These are phyloP conservation scores for Hygrocybe punicea DNA, from an alignment of 768 basidiomycete species.

Conservation along the genomic window DNA sequence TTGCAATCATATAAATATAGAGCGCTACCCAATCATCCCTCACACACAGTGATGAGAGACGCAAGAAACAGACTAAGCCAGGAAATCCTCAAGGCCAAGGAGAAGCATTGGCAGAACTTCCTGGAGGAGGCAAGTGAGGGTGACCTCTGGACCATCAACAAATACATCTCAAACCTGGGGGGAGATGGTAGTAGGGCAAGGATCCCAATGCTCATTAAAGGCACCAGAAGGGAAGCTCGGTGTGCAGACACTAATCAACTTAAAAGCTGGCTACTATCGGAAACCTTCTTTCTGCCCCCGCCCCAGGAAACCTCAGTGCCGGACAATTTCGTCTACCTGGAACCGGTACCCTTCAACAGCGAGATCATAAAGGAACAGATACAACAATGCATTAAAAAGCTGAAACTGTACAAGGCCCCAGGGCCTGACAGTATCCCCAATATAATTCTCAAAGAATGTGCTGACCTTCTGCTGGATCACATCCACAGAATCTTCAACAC, in stretches of 20 bases:
- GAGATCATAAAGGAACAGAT: neutral
- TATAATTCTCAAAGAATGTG: no score
- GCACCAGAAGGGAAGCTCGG: neutral
- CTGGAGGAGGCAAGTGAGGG: conserved; percentile 9
- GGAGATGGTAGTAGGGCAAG: neutral
- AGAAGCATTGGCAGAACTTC: conserved; percentile 16
- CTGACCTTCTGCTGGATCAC: no score
- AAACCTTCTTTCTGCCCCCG: conserved; percentile 16
- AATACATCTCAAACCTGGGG: no score
- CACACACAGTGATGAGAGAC: conserved; percentile 8
- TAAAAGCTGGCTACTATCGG: neutral
- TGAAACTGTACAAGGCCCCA: neutral
- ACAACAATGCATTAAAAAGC: neutral
- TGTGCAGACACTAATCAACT: no score
- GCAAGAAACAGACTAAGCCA: neutral
- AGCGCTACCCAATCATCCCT: no score
- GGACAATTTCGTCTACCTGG: neutral
- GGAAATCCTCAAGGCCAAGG: conserved; percentile 15
- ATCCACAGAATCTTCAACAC: no score
- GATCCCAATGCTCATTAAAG: conserved; percentile 11
- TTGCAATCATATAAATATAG: neutral
- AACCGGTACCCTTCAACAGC: neutral
- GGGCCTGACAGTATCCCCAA: neutral
- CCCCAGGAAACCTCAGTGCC: conserved; percentile 9
- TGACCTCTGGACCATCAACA: conserved; percentile 22